Evolutionary conservation across 1,284 basidiomycete species (phyloP), one percentile per base, ranked within the genome.

Genomic region (Ustilago curta): DNA sequence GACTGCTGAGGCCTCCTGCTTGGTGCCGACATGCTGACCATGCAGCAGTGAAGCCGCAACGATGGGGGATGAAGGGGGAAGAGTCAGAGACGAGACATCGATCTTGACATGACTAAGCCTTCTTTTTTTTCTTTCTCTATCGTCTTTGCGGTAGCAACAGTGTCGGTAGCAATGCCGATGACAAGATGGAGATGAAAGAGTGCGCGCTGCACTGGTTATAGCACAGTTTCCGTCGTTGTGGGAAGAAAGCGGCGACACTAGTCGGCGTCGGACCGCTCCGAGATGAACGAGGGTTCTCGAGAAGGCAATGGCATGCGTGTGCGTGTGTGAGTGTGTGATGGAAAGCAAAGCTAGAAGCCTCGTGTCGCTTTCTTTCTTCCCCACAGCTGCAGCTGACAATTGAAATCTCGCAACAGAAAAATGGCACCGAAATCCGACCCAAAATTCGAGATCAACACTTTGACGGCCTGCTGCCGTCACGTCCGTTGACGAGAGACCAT

Each of bases 21-120:
- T 21, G 47, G 54, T 27, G 48, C 70, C 45, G 73, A 76, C 73
- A 76, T 76, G 53, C 16, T 57, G 44, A 16, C 16, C 21, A 21
- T 11, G 19, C 29, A 19, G 47, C 27, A 2, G 9, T 19, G 18
- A 18, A 48, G 47, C 47, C 47, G 32, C 32, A 25, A 25, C 18
- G 11, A 31, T 49, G 48, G 11, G 37, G 48, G 27, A 31, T 9
- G 48, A 3, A 19, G 14, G 40, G 42, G n/a, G 14, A 44, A 27
- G 35, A 18, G 21, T 47, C 47, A 60, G 16, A 7, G 6, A 5
- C 47, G 47, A 32, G 8, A n/a, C 50, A 54, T 58, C 49, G 55
- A 62, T 16, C 25, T 35, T 47, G 21, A 48, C 66, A 69, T 69
- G 66, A 52, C 52, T 51, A 56, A 27, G 53, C 32, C 35, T 40